Conservation (phyloP, 371 early-diverging fungal species). For the Dinochytrium kinnereticum region DNA sequence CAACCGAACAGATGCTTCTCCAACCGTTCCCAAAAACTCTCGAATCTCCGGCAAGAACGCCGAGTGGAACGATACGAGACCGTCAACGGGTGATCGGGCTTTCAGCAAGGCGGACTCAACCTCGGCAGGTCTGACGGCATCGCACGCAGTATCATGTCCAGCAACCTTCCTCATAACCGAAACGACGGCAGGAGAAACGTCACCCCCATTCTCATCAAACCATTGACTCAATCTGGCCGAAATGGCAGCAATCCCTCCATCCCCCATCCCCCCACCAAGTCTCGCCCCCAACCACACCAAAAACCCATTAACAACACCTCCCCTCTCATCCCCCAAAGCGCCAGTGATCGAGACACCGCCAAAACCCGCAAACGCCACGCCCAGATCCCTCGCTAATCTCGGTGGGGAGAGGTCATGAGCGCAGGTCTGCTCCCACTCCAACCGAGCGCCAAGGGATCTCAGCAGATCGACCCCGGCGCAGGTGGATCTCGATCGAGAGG, state of each 20-base stretch:
- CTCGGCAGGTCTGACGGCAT: no score
- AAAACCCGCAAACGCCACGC: background rate
- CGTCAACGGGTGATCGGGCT: background rate
- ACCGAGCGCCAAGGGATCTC: constrained; percentile 23
- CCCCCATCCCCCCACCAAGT: background rate
- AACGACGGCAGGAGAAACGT: background rate
- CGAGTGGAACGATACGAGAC: constrained; percentile 7
- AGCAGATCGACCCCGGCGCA: constrained; percentile 22
- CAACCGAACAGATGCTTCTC: constrained; percentile 16
- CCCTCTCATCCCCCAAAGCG: constrained; percentile 15
- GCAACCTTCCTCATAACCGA: no score
- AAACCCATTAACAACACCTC: constrained; percentile 41
- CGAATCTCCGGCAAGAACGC: constrained; percentile 20
- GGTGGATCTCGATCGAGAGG: background rate
- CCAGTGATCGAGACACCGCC: constrained; percentile 19
- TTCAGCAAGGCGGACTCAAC: no score
- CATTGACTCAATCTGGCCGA: constrained; percentile 13
- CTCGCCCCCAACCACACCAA: constrained; percentile 39
- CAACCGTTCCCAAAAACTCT: constrained; percentile 25
- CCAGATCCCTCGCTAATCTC: constrained; percentile 45
- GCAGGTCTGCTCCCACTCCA: constrained; percentile 51
- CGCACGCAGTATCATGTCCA: no score
- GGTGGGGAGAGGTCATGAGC: constrained; percentile 48
- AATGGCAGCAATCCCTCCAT: background rate
- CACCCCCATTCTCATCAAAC: background rate